Conservation (phyloP, 169 alveolate genomes). For the Cryptosporidium felis region DNA sequence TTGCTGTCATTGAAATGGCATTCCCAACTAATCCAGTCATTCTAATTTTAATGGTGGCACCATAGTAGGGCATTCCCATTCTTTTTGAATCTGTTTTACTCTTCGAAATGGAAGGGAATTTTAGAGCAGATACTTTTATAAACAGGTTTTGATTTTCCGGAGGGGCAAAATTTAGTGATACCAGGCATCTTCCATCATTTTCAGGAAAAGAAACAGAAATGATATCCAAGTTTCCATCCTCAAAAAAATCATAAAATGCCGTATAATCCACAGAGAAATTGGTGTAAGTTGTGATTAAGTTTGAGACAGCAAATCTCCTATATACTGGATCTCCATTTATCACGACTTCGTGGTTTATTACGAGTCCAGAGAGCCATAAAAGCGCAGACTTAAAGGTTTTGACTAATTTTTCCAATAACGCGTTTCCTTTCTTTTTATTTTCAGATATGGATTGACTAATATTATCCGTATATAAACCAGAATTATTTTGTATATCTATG, state of each 20-base stretch:
- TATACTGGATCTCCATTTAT: slow-evolving; percentile 13
- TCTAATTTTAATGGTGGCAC: slow-evolving; percentile 47
- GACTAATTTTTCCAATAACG: not conserved
- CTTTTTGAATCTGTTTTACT: not conserved
- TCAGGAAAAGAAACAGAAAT: slow-evolving; percentile 73
- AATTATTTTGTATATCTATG: not conserved
- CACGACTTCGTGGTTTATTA: not conserved
- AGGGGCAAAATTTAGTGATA: slow-evolving; percentile 5
- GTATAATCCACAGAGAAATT: slow-evolving; percentile 50
- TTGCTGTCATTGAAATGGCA: slow-evolving; percentile 60
- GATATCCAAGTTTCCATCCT: slow-evolving; percentile 77
- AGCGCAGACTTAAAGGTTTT: not conserved
- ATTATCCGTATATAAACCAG: not conserved
- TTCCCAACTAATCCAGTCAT: slow-evolving; percentile 42
- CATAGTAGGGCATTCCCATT: slow-evolving; percentile 12
- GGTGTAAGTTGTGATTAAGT: not conserved
- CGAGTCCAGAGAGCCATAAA: slow-evolving; percentile 4
- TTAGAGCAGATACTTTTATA: slow-evolving; percentile 22
- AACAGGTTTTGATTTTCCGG: slow-evolving; percentile 24
- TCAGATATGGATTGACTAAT: not conserved
- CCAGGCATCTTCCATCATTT: not conserved
- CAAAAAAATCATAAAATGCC: slow-evolving; percentile 77
- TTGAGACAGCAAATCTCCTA: slow-evolving; percentile 29
- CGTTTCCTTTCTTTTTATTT: not conserved
- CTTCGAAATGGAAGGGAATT: not conserved